Conservation (phyloP, 495 filamentous ascomycete genomes). For the Aspergillus steynii region DNA sequence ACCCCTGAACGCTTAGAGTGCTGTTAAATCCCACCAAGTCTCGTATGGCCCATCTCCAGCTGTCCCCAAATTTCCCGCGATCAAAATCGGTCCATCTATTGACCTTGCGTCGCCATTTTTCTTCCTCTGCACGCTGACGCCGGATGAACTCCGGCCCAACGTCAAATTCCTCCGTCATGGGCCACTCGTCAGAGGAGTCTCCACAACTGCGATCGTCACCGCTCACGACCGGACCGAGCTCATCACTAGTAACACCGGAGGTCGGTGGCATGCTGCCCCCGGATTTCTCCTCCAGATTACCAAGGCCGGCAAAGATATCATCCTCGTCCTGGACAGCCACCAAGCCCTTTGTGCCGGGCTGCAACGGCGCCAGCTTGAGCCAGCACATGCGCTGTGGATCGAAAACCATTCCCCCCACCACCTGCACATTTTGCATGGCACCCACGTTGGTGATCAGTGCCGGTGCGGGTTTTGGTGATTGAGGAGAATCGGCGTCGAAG, state of each 20-base stretch:
- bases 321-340: constrained; percentile 53
- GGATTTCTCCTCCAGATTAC: constrained; percentile 62
- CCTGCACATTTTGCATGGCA: constrained; percentile 72
- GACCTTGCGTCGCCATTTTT: constrained; percentile 82
- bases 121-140: constrained; percentile 87
- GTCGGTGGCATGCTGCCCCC: constrained; percentile 40
- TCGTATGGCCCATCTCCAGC: constrained; percentile 59
- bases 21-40: constrained; percentile 40
- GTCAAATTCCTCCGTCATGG: constrained; percentile 95
- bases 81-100: constrained; percentile 67
- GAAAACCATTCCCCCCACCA: constrained; percentile 95
- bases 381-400: constrained; percentile 95
- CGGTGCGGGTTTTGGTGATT: constrained; percentile 68
- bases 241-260: constrained; percentile 26
- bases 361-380: constrained; percentile 66
- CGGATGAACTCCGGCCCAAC: constrained; percentile 92
- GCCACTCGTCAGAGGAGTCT: constrained; percentile 65
- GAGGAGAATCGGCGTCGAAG: constrained; percentile 63
- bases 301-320: constrained; percentile 79
- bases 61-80: constrained; percentile 39
- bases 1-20: constrained; percentile 17
- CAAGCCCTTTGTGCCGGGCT: constrained; percentile 29
- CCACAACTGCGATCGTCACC: constrained; percentile 56
- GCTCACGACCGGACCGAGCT: constrained; percentile 32
- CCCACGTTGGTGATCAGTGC: constrained; percentile 92